A percentile compares a stretch with the other conserved stretches of the same genome.
phyloP scores from a whole-genome alignment of 306 rosid genomes.

The Cicer chorassanicum region DNA sequence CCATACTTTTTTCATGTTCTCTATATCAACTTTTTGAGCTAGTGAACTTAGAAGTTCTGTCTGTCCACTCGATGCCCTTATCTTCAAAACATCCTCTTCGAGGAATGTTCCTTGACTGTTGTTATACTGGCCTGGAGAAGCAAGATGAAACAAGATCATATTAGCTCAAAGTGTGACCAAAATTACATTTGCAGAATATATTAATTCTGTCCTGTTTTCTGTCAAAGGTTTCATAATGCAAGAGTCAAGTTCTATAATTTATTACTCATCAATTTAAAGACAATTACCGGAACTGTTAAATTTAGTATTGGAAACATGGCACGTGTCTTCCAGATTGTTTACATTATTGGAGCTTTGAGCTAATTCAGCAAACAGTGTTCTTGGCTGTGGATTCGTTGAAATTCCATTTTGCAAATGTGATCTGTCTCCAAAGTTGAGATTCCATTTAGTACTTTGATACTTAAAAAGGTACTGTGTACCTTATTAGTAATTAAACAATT shows the following conservation, averaged over 20 bases:
- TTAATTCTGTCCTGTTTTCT: conserved; percentile 38
- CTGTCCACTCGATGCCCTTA: conserved; percentile 79
- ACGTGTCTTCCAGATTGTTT: conserved; percentile 55
- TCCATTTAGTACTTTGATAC: conserved; percentile 7
- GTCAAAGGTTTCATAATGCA: conserved; percentile 41
- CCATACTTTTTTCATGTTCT: conserved; percentile 86
- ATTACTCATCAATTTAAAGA: background rate
- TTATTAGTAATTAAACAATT: too few relatives aligned
- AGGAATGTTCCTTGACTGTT: conserved; percentile 70
- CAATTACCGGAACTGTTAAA: conserved; percentile 58
- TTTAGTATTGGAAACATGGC: conserved; percentile 51
- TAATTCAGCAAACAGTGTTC: conserved; percentile 81
- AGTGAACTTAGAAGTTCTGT: conserved; percentile 87
- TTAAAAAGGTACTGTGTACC: background rate
- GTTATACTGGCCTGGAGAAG: conserved; percentile 57
- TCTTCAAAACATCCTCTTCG: conserved; percentile 79
- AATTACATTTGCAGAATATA: conserved; percentile 30
- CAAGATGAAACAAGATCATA: conserved; percentile 44
- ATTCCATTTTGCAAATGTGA: conserved; percentile 61
- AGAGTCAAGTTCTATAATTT: conserved; percentile 32
- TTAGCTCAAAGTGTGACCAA: conserved; percentile 31
- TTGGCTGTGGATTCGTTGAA: conserved; percentile 57
- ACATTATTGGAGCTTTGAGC: conserved; percentile 62
- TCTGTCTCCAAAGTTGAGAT: conserved; percentile 55
- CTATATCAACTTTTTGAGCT: conserved; percentile 75